Evolutionary conservation across 441 rosid genomes (phyloP), one percentile per base, ranked within the genome.

Genomic region (Populus hybrid): DNA sequence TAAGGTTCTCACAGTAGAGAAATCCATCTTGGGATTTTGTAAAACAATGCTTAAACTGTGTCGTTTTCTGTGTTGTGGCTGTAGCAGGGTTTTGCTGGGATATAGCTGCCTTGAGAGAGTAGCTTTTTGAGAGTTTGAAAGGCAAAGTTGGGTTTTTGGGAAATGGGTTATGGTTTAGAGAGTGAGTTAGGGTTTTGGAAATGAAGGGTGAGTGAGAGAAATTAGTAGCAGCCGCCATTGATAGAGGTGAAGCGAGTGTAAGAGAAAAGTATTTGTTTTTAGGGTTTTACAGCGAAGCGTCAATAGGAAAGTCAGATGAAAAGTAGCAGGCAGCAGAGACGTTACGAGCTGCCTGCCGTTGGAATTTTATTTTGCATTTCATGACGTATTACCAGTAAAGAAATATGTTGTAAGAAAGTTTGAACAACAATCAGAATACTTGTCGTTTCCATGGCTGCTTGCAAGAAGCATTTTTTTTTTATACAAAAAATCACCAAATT

Each of bases 1-100:
- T 97, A 35, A 87, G 81, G 46, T 86, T 90, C 84, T 97, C 99
- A 53, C 99, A 97, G 82, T 83, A 89, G 75, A 94, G 97, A 66
- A 88, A 94, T 32, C 97, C 99, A 84, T 93, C 99, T 2, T 83
- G n/a, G 19, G 94, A 88, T 82, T 89, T 97, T 68, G 87, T 77
- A 84, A 97, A 97, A 76, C 98, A 97, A 79, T 94, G 98, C 72
- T 88, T 76, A 75, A 92, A 90, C 6, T 82, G 64, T 11, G 83
- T 67, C 5, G 87, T 23, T 5, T 72, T 69, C 5, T 84, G 82
- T 34, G 84, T 70, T 3, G 65, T 53, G 23, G 89, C 74, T 74
- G 84, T 84, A 75, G 83, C 50, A 18, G 88, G 77, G 89, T 82
- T 85, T 77, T 61, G 66, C 9, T 87, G 88, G 9, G 97, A 90